A percentile compares a stretch with the other conserved stretches of the same genome.
These are phyloP conservation scores for Aspergillus melleus DNA, from an alignment of 2,329 filamentous ascomycete species.

Conservation along the genomic window DNA sequence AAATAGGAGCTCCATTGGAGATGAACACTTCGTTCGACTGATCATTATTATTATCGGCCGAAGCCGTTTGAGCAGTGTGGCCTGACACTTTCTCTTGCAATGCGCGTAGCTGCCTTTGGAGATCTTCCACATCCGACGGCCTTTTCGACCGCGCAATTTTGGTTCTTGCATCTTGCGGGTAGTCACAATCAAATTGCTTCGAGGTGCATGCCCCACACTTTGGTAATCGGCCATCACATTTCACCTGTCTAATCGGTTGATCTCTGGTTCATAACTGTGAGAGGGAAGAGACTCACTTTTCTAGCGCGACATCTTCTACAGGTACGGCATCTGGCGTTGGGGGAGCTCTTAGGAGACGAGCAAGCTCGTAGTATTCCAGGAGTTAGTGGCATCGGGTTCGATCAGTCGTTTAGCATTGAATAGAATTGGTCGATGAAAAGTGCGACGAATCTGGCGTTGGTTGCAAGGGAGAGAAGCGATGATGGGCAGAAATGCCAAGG, in stretches of 20 bases:
- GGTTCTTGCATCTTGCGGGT: neutral
- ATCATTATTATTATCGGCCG: too few species aligned
- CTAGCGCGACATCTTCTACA: neutral
- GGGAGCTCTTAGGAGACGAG: neutral
- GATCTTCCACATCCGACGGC: neutral
- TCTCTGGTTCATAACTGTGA: neutral
- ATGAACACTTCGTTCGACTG: neutral
- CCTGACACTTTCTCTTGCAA: neutral
- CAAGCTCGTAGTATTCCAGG: neutral
- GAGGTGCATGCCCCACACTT: neutral
- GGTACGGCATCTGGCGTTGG: constrained; percentile 1
- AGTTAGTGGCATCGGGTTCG: neutral
- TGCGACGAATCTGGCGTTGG: too few species aligned
- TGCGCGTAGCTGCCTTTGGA: neutral
- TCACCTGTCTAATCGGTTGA: neutral
- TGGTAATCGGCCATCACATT: neutral
- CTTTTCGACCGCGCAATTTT: neutral
- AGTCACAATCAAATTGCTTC: neutral
- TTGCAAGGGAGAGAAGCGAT: too few species aligned
- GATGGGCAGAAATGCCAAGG: too few species aligned
- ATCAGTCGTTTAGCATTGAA: neutral
- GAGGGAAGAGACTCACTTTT: neutral
- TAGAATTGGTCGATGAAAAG: too few species aligned
- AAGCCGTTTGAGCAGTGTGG: neutral
- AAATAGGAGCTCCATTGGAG: neutral